Conservation (phyloP, 305 asterid species). For the Caryopteris hybrid region DNA sequence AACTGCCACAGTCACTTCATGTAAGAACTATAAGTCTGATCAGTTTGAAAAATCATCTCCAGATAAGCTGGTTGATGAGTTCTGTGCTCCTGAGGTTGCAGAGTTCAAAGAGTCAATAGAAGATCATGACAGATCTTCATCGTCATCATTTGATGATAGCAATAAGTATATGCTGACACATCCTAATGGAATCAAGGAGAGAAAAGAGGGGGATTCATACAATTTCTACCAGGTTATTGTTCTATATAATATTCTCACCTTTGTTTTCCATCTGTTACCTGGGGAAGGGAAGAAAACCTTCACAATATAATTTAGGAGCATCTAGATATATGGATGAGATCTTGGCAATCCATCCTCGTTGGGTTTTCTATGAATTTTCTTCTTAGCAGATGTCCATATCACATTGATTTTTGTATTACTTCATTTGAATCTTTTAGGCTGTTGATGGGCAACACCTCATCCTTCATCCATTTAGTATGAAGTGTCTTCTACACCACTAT, state of each 20-base stretch:
- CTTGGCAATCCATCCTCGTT: not conserved
- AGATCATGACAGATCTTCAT: slow-evolving; percentile 33
- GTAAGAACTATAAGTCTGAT: slow-evolving; percentile 23
- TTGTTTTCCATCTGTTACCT: not conserved
- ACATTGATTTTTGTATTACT: slow-evolving; percentile 11
- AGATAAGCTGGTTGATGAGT: slow-evolving; percentile 27
- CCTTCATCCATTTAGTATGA: slow-evolving; percentile 90
- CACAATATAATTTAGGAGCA: not conserved
- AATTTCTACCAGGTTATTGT: slow-evolving; percentile 80
- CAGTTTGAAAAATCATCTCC: slow-evolving; percentile 29
- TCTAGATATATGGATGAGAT: slow-evolving; percentile 6
- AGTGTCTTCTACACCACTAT: slow-evolving; percentile 84
- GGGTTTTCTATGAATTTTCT: not conserved
- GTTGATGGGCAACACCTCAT: slow-evolving; percentile 89
- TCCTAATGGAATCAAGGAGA: slow-evolving; percentile 31
- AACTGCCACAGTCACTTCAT: slow-evolving; percentile 22
- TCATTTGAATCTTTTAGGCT: slow-evolving; percentile 48
- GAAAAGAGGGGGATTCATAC: slow-evolving; percentile 50
- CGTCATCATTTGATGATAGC: slow-evolving; percentile 34
- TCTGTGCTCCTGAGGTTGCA: slow-evolving; percentile 32
- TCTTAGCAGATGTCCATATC: not conserved
- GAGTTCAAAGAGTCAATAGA: slow-evolving; percentile 30
- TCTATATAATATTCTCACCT: not conserved
- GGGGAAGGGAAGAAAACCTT: not conserved
- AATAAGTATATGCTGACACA: slow-evolving; percentile 20